phyloP scores from a whole-genome alignment of 306 rosid genomes.

The Adenanthera pavonina region DNA sequence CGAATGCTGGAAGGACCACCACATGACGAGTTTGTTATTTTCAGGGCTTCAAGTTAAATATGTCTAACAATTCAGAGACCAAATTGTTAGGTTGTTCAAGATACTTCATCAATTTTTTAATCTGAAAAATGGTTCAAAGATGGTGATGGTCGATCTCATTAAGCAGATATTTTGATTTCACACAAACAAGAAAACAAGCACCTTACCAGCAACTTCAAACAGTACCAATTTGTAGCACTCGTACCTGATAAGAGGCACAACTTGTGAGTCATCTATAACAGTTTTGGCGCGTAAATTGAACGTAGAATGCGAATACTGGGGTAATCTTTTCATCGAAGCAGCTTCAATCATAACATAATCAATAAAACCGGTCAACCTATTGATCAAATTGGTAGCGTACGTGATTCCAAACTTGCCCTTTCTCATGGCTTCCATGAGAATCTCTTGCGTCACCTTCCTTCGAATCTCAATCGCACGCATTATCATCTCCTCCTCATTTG shows the following conservation, averaged over 20 bases:
- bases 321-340: constrained; percentile 71
- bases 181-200: constrained; percentile 43
- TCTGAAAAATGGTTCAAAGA: background rate
- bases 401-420: constrained; percentile 90
- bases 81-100: background rate
- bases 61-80: background rate
- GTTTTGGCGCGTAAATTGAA: constrained; percentile 83
- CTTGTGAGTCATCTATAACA: constrained; percentile 72
- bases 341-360: constrained; percentile 90
- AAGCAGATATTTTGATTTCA: constrained; percentile 4
- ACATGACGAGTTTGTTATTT: background rate
- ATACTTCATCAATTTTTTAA: background rate
- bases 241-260: constrained; percentile 84
- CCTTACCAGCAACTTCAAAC: constrained; percentile 21
- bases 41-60: background rate
- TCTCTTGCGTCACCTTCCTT: constrained; percentile 78
- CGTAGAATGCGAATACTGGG: constrained; percentile 61
- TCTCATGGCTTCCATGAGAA: constrained; percentile 74
- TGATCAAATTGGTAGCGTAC: constrained; percentile 59
- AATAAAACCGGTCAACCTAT: constrained; percentile 57
- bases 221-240: background rate
- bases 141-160: background rate
- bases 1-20: background rate
- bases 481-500: constrained; percentile 54
- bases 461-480: constrained; percentile 88